Evolutionary conservation across 306 rosid species (phyloP), one percentile per base, ranked within the genome.

Genomic region (Rubus parviflorus): DNA sequence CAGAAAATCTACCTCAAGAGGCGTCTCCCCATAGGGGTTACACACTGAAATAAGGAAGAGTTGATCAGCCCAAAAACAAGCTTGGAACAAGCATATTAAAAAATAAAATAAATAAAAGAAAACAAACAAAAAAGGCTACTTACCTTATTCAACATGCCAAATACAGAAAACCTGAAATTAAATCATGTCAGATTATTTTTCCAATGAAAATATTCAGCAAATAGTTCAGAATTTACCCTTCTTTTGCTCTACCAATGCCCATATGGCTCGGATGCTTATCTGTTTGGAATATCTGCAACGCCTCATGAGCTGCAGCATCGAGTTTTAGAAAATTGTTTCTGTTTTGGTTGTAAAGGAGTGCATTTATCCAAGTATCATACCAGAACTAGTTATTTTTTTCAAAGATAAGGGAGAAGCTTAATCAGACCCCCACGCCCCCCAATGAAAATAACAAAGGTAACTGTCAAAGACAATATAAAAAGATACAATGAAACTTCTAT

Each of bases 241-340:
- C 98, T 88, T 95, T 95, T 68, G 97, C 92, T 85, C 97, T 87
- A 72, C 98, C 98, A 78, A 95, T 95, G 84, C 98, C 98, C 98
- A 95, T 95, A 80, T 92, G 93, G 89, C 98, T 95, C 52, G 98
- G 97, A 85, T 92, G 98, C 88, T 89, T 95, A 88, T 95, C 98
- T 46, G 82, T 87, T 85, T 92, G 98, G 89, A 95, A 95, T 84
- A 95, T 95, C 83, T 95, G 98, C 88, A 95, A 83, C 49, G 97
- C 95, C 88, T 95, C 97, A 76, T 89, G 96, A 84, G 97, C 93
- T 71, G 96, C 85, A 47, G 93, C 89, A 81, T 95, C 98, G 65
- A 95, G 95, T 88, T 92, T 95, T 81, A 95, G 94, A 77, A 92
- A 95, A 62, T 81, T 92, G 84, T 90, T 88, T 90, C 98, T 95